Percentiles rank a stretch among this genome's conserved stretches.
Conservation (phyloP, 2,329 filamentous ascomycete species). For the Aspergillus vadensis region DNA sequence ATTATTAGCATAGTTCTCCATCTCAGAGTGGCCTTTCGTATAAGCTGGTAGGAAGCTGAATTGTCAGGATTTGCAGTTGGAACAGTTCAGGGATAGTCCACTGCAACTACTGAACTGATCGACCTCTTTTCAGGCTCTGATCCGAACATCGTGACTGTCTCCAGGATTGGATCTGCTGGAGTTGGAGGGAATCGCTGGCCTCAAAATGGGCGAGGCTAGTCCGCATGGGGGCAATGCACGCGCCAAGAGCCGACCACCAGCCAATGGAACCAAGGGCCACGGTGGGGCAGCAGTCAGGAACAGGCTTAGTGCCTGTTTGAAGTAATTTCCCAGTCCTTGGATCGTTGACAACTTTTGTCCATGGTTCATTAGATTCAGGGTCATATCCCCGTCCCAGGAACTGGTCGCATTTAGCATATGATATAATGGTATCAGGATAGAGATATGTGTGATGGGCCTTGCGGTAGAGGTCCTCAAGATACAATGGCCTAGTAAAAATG, state of each 20-base stretch:
- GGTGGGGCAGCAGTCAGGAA: not conserved
- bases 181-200: not conserved
- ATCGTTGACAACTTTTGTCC: not conserved
- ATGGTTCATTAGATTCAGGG: conserved; percentile 2
- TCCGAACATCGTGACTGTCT: not conserved
- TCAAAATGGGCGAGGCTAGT: not conserved
- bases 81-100: not conserved
- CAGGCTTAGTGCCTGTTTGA: not conserved
- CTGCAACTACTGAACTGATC: not conserved
- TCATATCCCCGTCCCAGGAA: not conserved
- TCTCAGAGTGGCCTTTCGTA: not conserved
- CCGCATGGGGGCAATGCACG: not conserved
- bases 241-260: not conserved
- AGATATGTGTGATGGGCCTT: not conserved
- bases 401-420: not conserved
- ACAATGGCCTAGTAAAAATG: not conserved
- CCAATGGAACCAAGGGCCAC: not conserved
- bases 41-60: not conserved
- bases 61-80: not conserved
- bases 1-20: not conserved
- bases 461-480: not conserved
- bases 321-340: conserved; percentile 2
- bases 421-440: not conserved
- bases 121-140: not conserved
- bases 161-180: not conserved